These are phyloP conservation scores for Phoma sp. DNA, from an alignment of 2,329 filamentous ascomycete species.

Conservation along the genomic window DNA sequence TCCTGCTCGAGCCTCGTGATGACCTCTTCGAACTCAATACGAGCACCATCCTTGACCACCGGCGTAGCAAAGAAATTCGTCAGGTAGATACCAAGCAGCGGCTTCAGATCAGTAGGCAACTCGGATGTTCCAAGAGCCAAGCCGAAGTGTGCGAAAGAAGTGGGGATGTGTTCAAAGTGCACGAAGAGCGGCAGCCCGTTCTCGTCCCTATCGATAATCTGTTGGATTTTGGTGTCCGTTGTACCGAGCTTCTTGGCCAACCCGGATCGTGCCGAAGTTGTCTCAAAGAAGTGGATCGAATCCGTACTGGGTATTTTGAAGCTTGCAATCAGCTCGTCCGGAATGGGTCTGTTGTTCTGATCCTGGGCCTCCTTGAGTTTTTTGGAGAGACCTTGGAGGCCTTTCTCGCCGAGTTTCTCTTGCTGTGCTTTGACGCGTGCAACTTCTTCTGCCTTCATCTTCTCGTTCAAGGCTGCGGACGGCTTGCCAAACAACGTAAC, in stretches of 20 bases:
- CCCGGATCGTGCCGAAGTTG: constrained; percentile 82
- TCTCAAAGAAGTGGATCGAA: constrained; percentile 94
- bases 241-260: constrained; percentile 73
- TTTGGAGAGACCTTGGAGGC: constrained; percentile 74
- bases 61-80: constrained; percentile 96
- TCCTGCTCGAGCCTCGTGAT: constrained; percentile 90
- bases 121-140: constrained; percentile 79
- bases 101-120: constrained; percentile 81
- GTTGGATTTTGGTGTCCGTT: constrained; percentile 72
- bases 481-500: constrained; percentile 88
- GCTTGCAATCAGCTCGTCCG: constrained; percentile 76
- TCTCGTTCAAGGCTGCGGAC: constrained; percentile 77
- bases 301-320: constrained; percentile 85
- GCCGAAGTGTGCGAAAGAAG: constrained; percentile 87
- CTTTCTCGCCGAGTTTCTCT: constrained; percentile 78
- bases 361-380: constrained; percentile 83
- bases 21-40: constrained; percentile 86
- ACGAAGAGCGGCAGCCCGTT: constrained; percentile 78
- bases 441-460: constrained; percentile 81
- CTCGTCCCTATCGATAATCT: constrained; percentile 73
- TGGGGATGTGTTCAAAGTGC: constrained; percentile 95
- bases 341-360: constrained; percentile 88
- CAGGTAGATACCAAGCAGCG: constrained; percentile 81
- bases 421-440: constrained; percentile 79
- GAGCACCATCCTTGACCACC: constrained; percentile 75